Evolutionary conservation across 129 eudicot species (phyloP), one percentile per base, ranked within the genome.

Genomic region (Centaurea solstitialis): DNA sequence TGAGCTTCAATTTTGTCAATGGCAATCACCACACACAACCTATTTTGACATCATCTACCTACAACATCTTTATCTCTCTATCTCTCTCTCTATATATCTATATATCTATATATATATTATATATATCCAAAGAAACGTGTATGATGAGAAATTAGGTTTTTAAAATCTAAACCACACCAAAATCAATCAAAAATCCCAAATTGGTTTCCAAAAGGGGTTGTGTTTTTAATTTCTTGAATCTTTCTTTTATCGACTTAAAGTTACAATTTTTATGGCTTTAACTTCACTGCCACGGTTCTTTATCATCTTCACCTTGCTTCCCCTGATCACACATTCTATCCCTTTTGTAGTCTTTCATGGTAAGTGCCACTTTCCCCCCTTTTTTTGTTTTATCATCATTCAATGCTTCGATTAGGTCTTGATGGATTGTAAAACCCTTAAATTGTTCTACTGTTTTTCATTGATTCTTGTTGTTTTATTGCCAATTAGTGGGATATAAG

Each of bases 271-370:
- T 61, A 83, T 83, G 86, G 86, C 74, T 5, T 77, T 79, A 28
- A 39, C 30, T 28, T 61, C 81, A 71, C 68, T 82, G 7, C 8
- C 79, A 77, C 10, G 82, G 22, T 71, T 71, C 74, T 72, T 82
- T 13, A 47, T 80, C 47, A 40, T 77, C 69, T 79, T 92, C 74
- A 72, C 75, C 38, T 80, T 87, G 69, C 20, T 88, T 72, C 85
- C 89, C 73, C 45, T 82, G 18, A 41, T 82, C 73, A 75, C 90
- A 50, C 64, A 72, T 78, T 76, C 95, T 59, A 70, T 93, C 65
- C 97, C 97, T 73, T 93, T 93, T 85, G 97, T 93, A 38, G 89
- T 93, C 86, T 93, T 93, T 78, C 97, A 93, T 87, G 97, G 97
- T 92, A 85, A 65, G 68, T 59, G 12, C 39, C 78, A 64, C 70